A percentile compares a stretch with the other conserved stretches of the same genome.
These are phyloP conservation scores for Penicillium herquei DNA, from an alignment of 495 filamentous ascomycete genomes.

Conservation along the genomic window DNA sequence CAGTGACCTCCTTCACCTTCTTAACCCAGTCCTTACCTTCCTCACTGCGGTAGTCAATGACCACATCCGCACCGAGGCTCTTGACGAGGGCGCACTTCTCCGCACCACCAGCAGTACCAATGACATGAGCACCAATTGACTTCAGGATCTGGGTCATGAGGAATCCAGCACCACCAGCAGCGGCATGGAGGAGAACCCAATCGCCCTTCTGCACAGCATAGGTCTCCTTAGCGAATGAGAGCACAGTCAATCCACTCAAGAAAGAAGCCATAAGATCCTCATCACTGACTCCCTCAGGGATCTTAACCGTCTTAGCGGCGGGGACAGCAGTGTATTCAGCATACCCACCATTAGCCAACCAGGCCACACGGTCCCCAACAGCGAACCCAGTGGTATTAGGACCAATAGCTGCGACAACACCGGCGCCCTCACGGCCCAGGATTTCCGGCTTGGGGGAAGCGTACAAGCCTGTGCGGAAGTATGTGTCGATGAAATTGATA, in stretches of 20 bases:
- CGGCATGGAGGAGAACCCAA: constrained; percentile 86
- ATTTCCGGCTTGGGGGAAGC: constrained; percentile 70
- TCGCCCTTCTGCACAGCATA: constrained; percentile 72
- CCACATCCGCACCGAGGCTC: constrained; percentile 65
- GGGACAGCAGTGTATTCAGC: constrained; percentile 72
- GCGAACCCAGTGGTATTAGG: constrained; percentile 48
- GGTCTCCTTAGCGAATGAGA: constrained; percentile 77
- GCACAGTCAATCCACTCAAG: constrained; percentile 83
- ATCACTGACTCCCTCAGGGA: constrained; percentile 63
- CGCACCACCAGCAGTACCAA: constrained; percentile 74
- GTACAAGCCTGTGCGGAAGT: constrained; percentile 92
- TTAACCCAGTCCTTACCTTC: constrained; percentile 63
- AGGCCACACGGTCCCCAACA: constrained; percentile 68
- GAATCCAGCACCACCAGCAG: constrained; percentile 83
- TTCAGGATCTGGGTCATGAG: constrained; percentile 75
- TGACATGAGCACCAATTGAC: constrained; percentile 71
- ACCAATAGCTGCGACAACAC: constrained; percentile 57
- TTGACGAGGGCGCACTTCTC: constrained; percentile 73
- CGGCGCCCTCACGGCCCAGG: constrained; percentile 80
- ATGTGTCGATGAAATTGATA: constrained; percentile 85
- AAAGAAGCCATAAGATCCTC: constrained; percentile 66
- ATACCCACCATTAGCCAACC: constrained; percentile 61
- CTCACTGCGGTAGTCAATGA: constrained; percentile 70
- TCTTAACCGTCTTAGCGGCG: constrained; percentile 53
- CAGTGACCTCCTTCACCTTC: constrained; percentile 67